Percentiles rank a stretch among this genome's conserved stretches.
These are phyloP conservation scores for Polygonum maritimum DNA, from an alignment of 148 eudicot genomes.

Conservation along the genomic window DNA sequence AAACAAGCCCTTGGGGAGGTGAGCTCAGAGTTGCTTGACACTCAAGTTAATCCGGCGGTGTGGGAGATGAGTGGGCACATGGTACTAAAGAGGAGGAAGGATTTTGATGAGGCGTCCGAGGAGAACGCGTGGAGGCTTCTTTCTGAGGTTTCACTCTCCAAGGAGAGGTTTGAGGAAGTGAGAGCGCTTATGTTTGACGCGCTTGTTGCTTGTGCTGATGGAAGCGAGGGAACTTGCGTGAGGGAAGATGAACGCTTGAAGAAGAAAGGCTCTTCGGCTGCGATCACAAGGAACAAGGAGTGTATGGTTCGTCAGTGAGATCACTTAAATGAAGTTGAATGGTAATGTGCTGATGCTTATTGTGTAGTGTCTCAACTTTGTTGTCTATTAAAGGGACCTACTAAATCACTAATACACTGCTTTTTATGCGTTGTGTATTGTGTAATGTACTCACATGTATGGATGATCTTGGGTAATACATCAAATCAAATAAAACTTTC, in stretches of 20 bases:
- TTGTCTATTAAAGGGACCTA: not conserved
- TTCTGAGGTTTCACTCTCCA: constrained; percentile 81
- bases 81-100: constrained; percentile 70
- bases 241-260: constrained; percentile 29
- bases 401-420: not conserved
- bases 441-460: not conserved
- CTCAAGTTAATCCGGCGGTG: constrained; percentile 96
- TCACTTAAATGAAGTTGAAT: not conserved
- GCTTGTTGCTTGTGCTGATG: constrained; percentile 22
- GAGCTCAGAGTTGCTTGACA: constrained; percentile 56
- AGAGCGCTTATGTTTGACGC: constrained; percentile 49
- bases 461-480: not conserved
- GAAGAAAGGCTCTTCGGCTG: constrained; percentile 33
- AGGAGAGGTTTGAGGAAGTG: constrained; percentile 69
- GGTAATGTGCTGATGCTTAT: not conserved
- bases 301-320: constrained; percentile 20
- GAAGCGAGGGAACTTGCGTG: not conserved
- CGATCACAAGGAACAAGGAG: constrained; percentile 47
- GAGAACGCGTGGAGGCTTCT: constrained; percentile 81
- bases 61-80: constrained; percentile 98
- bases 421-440: not conserved
- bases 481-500: not conserved
- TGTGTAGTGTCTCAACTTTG: not conserved
- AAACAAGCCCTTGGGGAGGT: constrained; percentile 87
- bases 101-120: constrained; percentile 76